phyloP scores from a whole-genome alignment of 257 asterid species.

The Salvia rosmarinus region DNA sequence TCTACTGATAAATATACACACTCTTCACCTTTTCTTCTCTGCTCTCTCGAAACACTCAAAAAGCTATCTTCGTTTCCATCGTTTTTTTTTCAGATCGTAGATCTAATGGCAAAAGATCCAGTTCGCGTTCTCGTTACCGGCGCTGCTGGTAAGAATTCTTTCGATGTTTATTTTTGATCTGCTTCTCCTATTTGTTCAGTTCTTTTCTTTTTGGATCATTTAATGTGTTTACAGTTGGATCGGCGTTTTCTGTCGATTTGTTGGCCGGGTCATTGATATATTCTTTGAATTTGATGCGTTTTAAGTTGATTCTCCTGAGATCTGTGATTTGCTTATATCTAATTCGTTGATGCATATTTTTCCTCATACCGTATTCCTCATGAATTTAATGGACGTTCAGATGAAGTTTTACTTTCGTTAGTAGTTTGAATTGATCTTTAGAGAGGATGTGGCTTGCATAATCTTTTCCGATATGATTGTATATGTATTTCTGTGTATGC shows the following conservation, averaged over 20 bases:
- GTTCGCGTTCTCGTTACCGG: conserved; percentile 88
- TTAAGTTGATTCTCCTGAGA: not conserved
- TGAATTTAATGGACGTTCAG: not conserved
- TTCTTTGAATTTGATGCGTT: conserved; percentile 1
- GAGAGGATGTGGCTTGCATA: not conserved
- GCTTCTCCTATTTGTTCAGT: not conserved
- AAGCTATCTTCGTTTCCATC: conserved; percentile 28
- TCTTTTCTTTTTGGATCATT: not conserved
- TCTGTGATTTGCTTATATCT: conserved; percentile 12
- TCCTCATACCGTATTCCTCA: not conserved
- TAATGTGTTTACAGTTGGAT: conserved; percentile 14
- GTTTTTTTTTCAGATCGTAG: conserved; percentile 29
- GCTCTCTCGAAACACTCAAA: conserved; percentile 19
- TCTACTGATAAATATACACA: conserved; percentile 9
- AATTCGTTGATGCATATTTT: not conserved
- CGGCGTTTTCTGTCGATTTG: not conserved
- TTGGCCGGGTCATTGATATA: conserved; percentile 8
- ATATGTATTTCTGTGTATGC: not conserved
- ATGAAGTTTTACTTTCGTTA: not conserved
- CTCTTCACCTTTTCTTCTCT: not conserved
- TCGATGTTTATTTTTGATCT: conserved; percentile 27
- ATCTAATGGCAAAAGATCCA: conserved; percentile 83
- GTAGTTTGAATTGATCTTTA: not conserved
- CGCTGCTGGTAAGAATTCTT: conserved; percentile 65
- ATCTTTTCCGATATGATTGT: not conserved